Conservation (phyloP, 805 yeast species). For the Torulaspora maleeae region DNA sequence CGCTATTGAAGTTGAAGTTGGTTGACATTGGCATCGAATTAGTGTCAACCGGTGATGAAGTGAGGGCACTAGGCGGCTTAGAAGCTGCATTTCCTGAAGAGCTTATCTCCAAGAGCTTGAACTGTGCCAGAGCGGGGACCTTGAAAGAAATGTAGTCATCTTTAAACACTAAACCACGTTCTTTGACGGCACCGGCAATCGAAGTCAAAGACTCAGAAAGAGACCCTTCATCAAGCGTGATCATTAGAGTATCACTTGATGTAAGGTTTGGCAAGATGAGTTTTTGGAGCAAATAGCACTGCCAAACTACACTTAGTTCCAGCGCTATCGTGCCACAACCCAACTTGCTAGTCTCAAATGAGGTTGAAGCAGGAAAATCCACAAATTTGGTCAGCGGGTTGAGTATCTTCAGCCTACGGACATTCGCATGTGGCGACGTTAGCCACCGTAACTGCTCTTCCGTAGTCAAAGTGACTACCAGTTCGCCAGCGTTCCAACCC, state of each 20-base stretch:
- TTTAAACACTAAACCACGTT: slow-evolving; percentile 8
- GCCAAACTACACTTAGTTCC: slow-evolving; percentile 17
- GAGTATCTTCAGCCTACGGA: slow-evolving; percentile 3
- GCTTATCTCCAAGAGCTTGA: slow-evolving; percentile 5
- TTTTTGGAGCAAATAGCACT: slow-evolving; percentile 19
- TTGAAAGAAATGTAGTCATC: slow-evolving; percentile 12
- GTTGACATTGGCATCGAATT: background rate
- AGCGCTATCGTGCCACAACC: slow-evolving; percentile 2
- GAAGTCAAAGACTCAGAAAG: slow-evolving; percentile 11
- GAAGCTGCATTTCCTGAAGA: background rate
- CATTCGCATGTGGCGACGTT: slow-evolving; percentile 14
- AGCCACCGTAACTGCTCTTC: slow-evolving; percentile 23
- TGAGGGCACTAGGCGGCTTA: background rate
- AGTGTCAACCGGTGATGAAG: background rate
- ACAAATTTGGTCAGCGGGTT: slow-evolving; percentile 5
- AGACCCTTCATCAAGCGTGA: slow-evolving; percentile 14
- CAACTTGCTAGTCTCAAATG: slow-evolving; percentile 1
- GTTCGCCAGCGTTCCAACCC: slow-evolving; percentile 4
- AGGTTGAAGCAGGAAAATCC: slow-evolving; percentile 8
- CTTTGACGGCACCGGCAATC: slow-evolving; percentile 1
- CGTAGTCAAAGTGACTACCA: slow-evolving; percentile 15
- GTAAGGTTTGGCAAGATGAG: slow-evolving; percentile 14
- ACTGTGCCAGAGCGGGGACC: slow-evolving; percentile 12
- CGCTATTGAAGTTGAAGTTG: background rate
- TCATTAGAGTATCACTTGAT: slow-evolving; percentile 2